Evolutionary conservation across 2,329 filamentous ascomycete species (phyloP).

Genomic region (Aspergillus intermedius): DNA sequence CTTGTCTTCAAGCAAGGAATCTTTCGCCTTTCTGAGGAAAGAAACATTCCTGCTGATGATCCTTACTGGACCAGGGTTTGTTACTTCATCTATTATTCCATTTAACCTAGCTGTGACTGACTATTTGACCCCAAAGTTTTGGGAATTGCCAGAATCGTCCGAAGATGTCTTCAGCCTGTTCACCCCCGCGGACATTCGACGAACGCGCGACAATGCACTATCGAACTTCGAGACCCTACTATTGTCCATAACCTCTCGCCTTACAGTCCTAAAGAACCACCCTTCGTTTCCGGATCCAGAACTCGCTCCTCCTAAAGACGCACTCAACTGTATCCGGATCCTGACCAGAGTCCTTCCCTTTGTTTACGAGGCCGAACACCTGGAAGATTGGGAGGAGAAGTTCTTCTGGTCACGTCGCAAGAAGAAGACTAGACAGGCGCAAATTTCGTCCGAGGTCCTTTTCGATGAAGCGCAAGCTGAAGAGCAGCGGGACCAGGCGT

Average conservation of each 20-base stretch:
- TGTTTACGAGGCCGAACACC: conserved; percentile 78
- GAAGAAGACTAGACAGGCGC: conserved; percentile 62
- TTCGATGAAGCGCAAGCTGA: conserved; percentile 68
- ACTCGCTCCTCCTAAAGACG: conserved; percentile 73
- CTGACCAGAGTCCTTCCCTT: conserved; percentile 85
- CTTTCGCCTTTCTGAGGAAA: conserved; percentile 89
- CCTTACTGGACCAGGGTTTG: conserved; percentile 86
- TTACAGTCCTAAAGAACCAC: conserved; percentile 77
- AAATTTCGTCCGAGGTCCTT: conserved; percentile 66
- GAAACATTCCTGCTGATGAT: conserved; percentile 79
- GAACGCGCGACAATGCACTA: conserved; percentile 75
- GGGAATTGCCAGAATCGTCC: conserved; percentile 90
- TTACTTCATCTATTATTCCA: conserved; percentile 12
- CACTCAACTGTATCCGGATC: conserved; percentile 90
- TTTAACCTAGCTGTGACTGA: conserved; percentile 15
- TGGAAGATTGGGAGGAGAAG: conserved; percentile 78
- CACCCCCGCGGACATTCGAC: conserved; percentile 78
- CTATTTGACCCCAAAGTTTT: conserved; percentile 60
- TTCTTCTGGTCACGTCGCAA: conserved; percentile 83
- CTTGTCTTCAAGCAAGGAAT: conserved; percentile 98
- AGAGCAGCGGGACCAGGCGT: conserved; percentile 43
- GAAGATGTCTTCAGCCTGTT: conserved; percentile 98
- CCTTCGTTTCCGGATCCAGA: conserved; percentile 85
- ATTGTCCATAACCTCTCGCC: conserved; percentile 71
- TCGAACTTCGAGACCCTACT: conserved; percentile 87